phyloP scores from a whole-genome alignment of 2,329 filamentous ascomycete species.

The Colletotrichum lupini region DNA sequence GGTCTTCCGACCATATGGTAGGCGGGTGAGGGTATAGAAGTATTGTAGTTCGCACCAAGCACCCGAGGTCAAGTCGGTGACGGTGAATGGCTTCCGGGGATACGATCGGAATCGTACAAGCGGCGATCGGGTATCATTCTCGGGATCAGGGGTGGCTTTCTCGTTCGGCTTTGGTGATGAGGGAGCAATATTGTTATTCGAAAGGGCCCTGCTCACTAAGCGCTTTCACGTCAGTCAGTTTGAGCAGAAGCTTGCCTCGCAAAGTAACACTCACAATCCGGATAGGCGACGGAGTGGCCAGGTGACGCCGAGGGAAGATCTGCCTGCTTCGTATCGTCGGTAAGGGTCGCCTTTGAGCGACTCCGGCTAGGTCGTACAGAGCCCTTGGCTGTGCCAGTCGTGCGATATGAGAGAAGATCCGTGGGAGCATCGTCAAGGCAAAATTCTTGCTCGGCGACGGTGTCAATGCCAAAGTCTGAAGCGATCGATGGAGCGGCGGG shows the following conservation, averaged over 20 bases:
- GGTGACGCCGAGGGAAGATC: constrained; percentile 33
- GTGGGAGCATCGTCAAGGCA: constrained; percentile 35
- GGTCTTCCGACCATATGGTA: constrained; percentile 77
- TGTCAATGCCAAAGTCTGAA: constrained; percentile 25
- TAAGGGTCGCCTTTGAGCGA: constrained; percentile 28
- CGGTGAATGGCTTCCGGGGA: constrained; percentile 83
- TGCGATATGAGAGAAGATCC: constrained; percentile 39
- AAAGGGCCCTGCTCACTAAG: constrained; percentile 66
- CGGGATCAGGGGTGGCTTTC: constrained; percentile 34
- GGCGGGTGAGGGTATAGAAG: constrained; percentile 83
- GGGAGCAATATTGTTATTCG: constrained; percentile 35
- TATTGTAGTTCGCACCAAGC: constrained; percentile 98
- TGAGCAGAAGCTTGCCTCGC: constrained; percentile 19
- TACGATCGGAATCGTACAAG: constrained; percentile 82
- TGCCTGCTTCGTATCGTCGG: constrained; percentile 25
- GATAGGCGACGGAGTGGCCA: constrained; percentile 50
- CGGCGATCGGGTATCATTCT: constrained; percentile 61
- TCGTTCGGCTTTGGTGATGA: constrained; percentile 37
- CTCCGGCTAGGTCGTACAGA: background rate
- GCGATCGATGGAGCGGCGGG: background rate
- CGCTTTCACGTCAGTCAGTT: constrained; percentile 74
- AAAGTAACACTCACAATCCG: constrained; percentile 61
- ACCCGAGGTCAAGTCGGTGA: constrained; percentile 88
- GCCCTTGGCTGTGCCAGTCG: constrained; percentile 12
- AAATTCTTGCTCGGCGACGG: constrained; percentile 14